Percentiles rank a stretch among this genome's conserved stretches.
Evolutionary conservation across 2,329 filamentous ascomycete species (phyloP).

Genomic region (Emmonsiellopsis sp.): DNA sequence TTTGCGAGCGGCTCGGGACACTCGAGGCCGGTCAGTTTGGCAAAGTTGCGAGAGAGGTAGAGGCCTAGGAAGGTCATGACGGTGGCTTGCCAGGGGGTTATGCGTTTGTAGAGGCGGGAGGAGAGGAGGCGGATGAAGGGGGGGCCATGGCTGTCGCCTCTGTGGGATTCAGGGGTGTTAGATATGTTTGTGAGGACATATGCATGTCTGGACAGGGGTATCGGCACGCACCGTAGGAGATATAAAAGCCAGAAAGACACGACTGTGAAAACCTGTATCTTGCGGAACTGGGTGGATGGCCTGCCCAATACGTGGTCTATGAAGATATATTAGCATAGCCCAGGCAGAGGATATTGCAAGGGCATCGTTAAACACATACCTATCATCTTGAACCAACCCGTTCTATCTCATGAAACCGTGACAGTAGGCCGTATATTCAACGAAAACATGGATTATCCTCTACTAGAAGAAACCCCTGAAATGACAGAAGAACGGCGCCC

Average conservation of each 20-base stretch:
- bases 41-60: conserved; percentile 87
- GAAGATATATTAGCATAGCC: not conserved
- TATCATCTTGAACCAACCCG: not conserved
- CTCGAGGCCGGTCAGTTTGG: conserved; percentile 81
- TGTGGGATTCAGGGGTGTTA: conserved; percentile 29
- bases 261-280: conserved; percentile 85
- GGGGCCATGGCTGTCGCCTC: conserved; percentile 83
- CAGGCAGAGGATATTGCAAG: not conserved
- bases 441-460: too few relatives aligned
- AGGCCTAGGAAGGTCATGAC: conserved; percentile 83
- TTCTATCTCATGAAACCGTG: too few relatives aligned
- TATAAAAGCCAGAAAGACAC: conserved; percentile 87
- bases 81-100: conserved; percentile 85
- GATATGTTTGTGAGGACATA: not conserved
- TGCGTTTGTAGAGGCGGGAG: conserved; percentile 54
- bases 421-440: too few relatives aligned
- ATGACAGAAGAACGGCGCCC: too few relatives aligned
- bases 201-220: not conserved
- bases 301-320: conserved; percentile 83
- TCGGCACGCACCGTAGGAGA: conserved; percentile 54
- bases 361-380: not conserved
- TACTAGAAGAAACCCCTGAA: too few relatives aligned
- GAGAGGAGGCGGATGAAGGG: conserved; percentile 64
- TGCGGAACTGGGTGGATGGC: conserved; percentile 82
- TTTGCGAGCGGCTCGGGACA: conserved; percentile 90